Base-by-base conservation (phyloP, 495 filamentous ascomycete species). In the Echria macrotheca region DNA sequence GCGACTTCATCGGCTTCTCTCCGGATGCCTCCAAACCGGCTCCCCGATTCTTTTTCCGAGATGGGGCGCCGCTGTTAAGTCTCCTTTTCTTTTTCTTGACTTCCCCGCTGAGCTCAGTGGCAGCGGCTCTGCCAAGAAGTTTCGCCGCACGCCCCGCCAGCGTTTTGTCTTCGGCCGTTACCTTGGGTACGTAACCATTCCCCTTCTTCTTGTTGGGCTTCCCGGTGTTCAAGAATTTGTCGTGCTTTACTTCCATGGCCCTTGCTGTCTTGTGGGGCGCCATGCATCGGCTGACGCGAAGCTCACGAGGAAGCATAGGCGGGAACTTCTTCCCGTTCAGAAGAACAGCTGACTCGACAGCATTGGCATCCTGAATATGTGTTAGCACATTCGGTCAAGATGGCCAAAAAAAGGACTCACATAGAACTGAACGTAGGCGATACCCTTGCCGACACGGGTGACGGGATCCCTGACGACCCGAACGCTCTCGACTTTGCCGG, bases 341-440 rank as follows among this genome's bases (percentile, higher is more conserved):
- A 24, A 93, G 73, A 7, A 99, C 74, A 2, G 94, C 91, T 25
- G 85, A 80, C 62, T 99, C 94, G 21, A 97, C 91, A 14, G 81
- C 72, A 61, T 91, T 96, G 21, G 72, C 75, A 56, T 96, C 87
- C 78, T 91, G 66, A 17, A 17, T n/a, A 10, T 2, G 24, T 11
- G 33, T 48, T 39, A 39, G 29, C 26, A 28, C 10, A 18, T 10
- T 33, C 17, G 12, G 29, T 14, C 4, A 10, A 29, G 3, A 12
- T 9, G 9, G 31, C 23, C 3, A 21, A 24, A 17, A 15, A 22
- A 31, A 19, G 4, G 47, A 62, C 67, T 61, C 52, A 82, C 81
- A 61, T 80, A 72, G 66, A 97, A 99, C 58, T 99, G 94, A 26
- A 99, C 90, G 58, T 99, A 99, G 17, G 94, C 94, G 65, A 99